Base-by-base conservation (phyloP, 176 grass and related monocot genomes). In the Echinochloa phyllopogon region DNA sequence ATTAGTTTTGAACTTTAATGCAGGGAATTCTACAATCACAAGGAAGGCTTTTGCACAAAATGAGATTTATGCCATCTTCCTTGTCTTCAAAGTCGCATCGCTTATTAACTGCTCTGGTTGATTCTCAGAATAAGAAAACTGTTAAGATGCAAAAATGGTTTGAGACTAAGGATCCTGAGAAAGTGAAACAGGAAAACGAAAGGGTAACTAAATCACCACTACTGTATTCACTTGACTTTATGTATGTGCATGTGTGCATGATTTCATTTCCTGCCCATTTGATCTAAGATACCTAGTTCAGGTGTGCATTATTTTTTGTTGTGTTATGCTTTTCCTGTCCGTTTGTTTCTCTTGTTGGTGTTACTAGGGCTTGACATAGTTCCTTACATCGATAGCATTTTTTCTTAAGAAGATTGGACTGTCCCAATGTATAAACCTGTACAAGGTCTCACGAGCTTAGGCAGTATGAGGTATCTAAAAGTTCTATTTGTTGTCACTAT, bases 1-100 rank as follows among this genome's bases (percentile, higher is more conserved):
- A 74, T 87, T 73, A 62, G 57, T 59, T 82, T 76, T 81, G 65
- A 77, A 88, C 60, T 82, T 27, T 75, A 83, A 84, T 68, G 53
- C 85, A 99, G 96, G 96, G 96, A 85, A 79, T 94, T 64, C 87
- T 99, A 83, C 96, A 99, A 85, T 99, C 93, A 66, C 96, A 99
- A 96, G 96, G 96, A 79, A 96, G 93, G 70, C 91, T 96, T 68
- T 69, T 94, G 85, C 83, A 41, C 6, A 99, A 99, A 87, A 94
- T 99, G 91, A 95, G 91, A 77, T 96, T 99, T 76, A 99, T 94
- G 93, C 96, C 96, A 87, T 99, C 96, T 87, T 99, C 96, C 70
- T 88, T 99, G 66, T 94, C 91, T 84, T 96, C 96, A 52, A 96
- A 96, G 78, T 99, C 93, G 0, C 93, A 99, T 90, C 89, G 91